phyloP scores from a whole-genome alignment of 1,139 yeast genomes.

The Debaryomyces coudertii region DNA sequence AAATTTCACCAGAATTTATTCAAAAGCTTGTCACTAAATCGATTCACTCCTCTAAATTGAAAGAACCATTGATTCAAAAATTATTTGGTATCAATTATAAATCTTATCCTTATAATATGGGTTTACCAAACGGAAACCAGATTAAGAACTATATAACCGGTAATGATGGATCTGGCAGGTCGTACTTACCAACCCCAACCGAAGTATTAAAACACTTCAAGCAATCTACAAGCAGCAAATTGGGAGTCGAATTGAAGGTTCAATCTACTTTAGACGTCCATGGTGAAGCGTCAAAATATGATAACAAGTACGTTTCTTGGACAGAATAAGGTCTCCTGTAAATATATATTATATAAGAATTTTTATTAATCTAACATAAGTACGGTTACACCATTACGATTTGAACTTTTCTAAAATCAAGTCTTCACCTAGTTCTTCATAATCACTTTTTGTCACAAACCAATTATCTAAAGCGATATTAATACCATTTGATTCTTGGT shows the following conservation, averaged over 20 bases:
- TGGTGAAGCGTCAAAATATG: constrained; percentile 60
- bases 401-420: constrained; percentile 58
- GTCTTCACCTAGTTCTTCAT: constrained; percentile 63
- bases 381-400: constrained; percentile 19
- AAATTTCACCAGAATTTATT: constrained; percentile 26
- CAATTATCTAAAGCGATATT: constrained; percentile 53
- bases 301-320: constrained; percentile 67
- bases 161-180: constrained; percentile 61
- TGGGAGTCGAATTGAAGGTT: constrained; percentile 66
- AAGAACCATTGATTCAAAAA: constrained; percentile 44
- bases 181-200: constrained; percentile 65
- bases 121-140: constrained; percentile 72
- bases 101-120: constrained; percentile 75
- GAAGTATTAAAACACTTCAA: constrained; percentile 69
- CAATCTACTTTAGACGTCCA: constrained; percentile 58
- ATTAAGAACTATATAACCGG: constrained; percentile 65
- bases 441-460: constrained; percentile 61
- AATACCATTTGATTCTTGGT: constrained; percentile 43
- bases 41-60: constrained; percentile 33
- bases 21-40: constrained; percentile 27
- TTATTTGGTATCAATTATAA: constrained; percentile 56
- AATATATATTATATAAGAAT: constrained; percentile 10
- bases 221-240: constrained; percentile 50
- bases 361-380: constrained; percentile 4
- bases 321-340: constrained; percentile 19